Evolutionary conservation across 768 basidiomycete species (phyloP), one percentile per base, ranked within the genome.

Genomic region (Hortiboletus campestris): DNA sequence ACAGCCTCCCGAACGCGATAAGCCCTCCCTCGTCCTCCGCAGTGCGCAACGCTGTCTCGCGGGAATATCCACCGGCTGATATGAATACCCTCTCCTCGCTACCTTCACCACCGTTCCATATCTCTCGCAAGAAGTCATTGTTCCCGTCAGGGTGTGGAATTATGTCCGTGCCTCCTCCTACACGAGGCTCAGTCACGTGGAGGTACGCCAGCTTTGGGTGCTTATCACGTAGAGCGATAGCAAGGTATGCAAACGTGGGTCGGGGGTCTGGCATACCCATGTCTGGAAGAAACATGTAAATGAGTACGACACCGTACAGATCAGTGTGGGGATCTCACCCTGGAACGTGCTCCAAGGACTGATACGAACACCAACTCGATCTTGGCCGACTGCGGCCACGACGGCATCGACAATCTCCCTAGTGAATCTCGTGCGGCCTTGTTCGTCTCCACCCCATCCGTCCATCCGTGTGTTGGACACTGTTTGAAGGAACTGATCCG

Each of bases 361-460:
- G 20, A 82, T 41, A 8, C 81, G 71, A 45, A 82, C 70, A 1
- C 70, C 79, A 8, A 73, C 71, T 22, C 71, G 71, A 38, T 80
- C 75, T 28, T 68, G 62, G 2, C 84, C 82, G 38, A 83, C 67
- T 2, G 74, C 76, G 1, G 71, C 59, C 12, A 65, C 57, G 64
- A n/a, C 13, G 25, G 28, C 44, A 5, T 45, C 11, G 25, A 78
- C 60, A 35, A 81, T 70, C 60, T 79, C 75, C n/a, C 79, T 69
- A 2, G 67, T 56, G 63, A 85, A 83, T 14, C 79, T 69, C 1
- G 71, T 63, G 10, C 83, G 65, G 51, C 80, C 80, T 59, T 81
- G 79, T 42, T 80, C 61, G 34, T 77, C 80, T 1, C 89, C 88
- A 0, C 89, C 89, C 66, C 86, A 91, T 49, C 76, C 72, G 66